Percentiles rank a stretch among this genome's conserved stretches.
Evolutionary conservation across 2,329 filamentous ascomycete genomes (phyloP).

Genomic region (Didymella glomerata): DNA sequence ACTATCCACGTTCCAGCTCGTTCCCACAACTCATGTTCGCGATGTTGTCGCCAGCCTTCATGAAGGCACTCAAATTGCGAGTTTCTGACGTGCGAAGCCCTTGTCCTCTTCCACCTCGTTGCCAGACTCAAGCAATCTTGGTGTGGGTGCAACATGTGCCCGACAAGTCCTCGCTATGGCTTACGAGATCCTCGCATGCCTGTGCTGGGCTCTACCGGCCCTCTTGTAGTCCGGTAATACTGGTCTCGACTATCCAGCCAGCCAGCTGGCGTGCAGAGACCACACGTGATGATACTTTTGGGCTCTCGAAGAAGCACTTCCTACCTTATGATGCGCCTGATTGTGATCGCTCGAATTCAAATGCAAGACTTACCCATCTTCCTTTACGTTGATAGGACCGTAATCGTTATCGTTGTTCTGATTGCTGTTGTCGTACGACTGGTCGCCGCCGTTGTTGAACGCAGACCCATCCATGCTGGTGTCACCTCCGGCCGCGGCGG

Average conservation of each 20-base stretch:
- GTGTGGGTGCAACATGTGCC: slow-evolving; percentile 7
- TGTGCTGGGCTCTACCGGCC: slow-evolving; percentile 2
- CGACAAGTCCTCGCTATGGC: slow-evolving; percentile 5
- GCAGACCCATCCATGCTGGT: slow-evolving; percentile 44
- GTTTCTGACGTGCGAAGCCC: slow-evolving; percentile 15
- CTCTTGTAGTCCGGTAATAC: slow-evolving; percentile 10
- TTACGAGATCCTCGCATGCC: slow-evolving; percentile 6
- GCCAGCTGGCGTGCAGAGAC: not conserved
- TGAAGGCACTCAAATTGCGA: slow-evolving; percentile 12
- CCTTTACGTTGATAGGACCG: slow-evolving; percentile 75
- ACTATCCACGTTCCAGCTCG: slow-evolving; percentile 41
- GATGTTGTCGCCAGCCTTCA: slow-evolving; percentile 30
- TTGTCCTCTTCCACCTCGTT: slow-evolving; percentile 25
- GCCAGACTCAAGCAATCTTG: slow-evolving; percentile 17
- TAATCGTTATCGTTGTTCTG: slow-evolving; percentile 54
- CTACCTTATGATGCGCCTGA: slow-evolving; percentile 39
- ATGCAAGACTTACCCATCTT: slow-evolving; percentile 80
- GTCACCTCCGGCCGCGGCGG: slow-evolving; percentile 33
- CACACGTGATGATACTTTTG: not conserved
- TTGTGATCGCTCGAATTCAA: slow-evolving; percentile 22
- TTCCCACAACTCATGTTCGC: slow-evolving; percentile 37
- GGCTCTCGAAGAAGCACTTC: slow-evolving; percentile 9
- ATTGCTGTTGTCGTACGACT: slow-evolving; percentile 43
- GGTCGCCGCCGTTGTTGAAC: slow-evolving; percentile 41
- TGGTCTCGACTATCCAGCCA: not conserved